Percentiles rank a stretch among this genome's conserved stretches.
These are phyloP conservation scores for Byssoonygena ceratinophila DNA, from an alignment of 2,329 filamentous ascomycete species.

Conservation along the genomic window DNA sequence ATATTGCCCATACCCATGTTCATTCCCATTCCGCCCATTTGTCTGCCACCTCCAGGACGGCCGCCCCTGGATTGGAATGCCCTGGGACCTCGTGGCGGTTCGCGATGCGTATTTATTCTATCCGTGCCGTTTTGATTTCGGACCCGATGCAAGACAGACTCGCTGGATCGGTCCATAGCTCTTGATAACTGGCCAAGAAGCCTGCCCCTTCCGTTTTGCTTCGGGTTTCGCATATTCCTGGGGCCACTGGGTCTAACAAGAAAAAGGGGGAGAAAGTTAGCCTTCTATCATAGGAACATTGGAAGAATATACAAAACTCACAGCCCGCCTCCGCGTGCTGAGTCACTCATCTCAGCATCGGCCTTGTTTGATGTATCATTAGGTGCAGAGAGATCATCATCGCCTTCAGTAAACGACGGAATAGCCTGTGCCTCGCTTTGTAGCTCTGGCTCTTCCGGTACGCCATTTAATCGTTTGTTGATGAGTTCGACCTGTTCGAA, in stretches of 20 bases:
- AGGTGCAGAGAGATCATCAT: slow-evolving; percentile 16
- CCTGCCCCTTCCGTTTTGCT: slow-evolving; percentile 57
- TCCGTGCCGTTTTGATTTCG: slow-evolving; percentile 61
- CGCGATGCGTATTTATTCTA: slow-evolving; percentile 71
- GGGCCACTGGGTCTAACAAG: slow-evolving; percentile 72
- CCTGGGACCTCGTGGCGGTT: slow-evolving; percentile 61
- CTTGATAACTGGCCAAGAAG: slow-evolving; percentile 78
- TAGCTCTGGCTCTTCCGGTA: slow-evolving; percentile 23
- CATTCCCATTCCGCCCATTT: slow-evolving; percentile 24
- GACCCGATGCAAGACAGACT: slow-evolving; percentile 70
- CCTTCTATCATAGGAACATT: slow-evolving; percentile 30
- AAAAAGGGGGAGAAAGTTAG: slow-evolving; percentile 14
- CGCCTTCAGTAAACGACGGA: slow-evolving; percentile 30
- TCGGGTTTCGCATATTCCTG: slow-evolving; percentile 79
- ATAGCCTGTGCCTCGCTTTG: slow-evolving; percentile 23
- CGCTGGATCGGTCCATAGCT: slow-evolving; percentile 65
- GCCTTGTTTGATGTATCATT: slow-evolving; percentile 25
- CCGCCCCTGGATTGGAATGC: slow-evolving; percentile 38
- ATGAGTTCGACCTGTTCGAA: slow-evolving; percentile 71
- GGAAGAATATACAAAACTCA: slow-evolving; percentile 20
- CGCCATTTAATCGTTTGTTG: slow-evolving; percentile 52
- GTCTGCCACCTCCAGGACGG: slow-evolving; percentile 35
- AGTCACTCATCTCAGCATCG: slow-evolving; percentile 65
- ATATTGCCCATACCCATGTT: slow-evolving; percentile 19
- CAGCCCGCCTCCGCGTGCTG: slow-evolving; percentile 32